These are phyloP conservation scores for Colletotrichum falcatum DNA, from an alignment of 2,329 filamentous ascomycete species.

Conservation along the genomic window DNA sequence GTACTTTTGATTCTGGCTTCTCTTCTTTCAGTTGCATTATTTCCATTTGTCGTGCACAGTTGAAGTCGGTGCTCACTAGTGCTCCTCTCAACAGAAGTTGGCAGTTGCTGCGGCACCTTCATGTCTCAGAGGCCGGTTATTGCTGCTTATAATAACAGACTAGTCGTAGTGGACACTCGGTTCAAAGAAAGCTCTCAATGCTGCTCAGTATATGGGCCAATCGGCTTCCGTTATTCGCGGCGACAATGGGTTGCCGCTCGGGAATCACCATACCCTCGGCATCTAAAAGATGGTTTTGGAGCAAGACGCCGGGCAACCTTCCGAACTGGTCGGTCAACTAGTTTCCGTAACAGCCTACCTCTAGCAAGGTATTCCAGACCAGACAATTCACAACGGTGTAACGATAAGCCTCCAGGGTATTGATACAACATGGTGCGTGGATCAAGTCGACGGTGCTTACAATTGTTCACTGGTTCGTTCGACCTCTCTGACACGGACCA, in stretches of 20 bases:
- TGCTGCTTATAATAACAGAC: background rate
- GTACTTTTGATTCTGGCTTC: background rate
- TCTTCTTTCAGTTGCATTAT: background rate
- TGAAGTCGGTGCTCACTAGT: background rate
- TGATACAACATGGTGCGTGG: no score
- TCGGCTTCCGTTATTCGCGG: background rate
- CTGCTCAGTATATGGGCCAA: background rate
- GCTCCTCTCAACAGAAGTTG: background rate
- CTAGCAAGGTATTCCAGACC: no score
- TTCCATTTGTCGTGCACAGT: background rate
- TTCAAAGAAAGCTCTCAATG: background rate
- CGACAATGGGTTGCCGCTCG: background rate
- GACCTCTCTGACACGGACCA: constrained; percentile 2
- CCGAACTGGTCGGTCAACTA: no score
- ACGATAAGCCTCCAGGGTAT: background rate
- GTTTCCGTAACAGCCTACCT: background rate
- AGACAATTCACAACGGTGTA: background rate
- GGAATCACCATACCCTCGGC: background rate
- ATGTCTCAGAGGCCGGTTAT: background rate
- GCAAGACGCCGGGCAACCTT: background rate
- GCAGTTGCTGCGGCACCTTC: background rate
- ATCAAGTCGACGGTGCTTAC: background rate
- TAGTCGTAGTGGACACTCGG: background rate
- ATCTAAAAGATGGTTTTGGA: background rate
- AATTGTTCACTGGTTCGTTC: no score